Conservation (phyloP, 495 filamentous ascomycete genomes). For the Penicillium mononematosum region DNA sequence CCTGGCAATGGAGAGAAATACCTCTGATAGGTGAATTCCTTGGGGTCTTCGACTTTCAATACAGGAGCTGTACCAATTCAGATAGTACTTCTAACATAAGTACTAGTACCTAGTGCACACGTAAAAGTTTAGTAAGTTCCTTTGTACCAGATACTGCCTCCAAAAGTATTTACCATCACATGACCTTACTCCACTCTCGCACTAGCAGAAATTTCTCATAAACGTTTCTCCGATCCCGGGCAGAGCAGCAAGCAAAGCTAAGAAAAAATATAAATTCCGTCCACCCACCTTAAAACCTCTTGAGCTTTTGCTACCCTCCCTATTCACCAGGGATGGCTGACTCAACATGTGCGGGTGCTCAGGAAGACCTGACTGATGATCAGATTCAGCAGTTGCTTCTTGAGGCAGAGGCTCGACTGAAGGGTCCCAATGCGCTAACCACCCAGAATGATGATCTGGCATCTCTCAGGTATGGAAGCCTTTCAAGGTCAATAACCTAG, state of each 20-base stretch:
- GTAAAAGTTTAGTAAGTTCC: too few relatives aligned
- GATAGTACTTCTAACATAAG: not conserved
- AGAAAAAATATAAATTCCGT: constrained; percentile 30
- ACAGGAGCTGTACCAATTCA: not conserved
- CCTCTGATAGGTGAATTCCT: constrained; percentile 5
- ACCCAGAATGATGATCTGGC: constrained; percentile 12
- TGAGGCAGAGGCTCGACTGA: constrained; percentile 62
- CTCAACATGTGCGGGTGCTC: constrained; percentile 14
- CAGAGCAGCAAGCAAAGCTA: constrained; percentile 22
- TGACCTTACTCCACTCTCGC: constrained; percentile 7
- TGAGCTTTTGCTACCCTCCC: constrained; percentile 13
- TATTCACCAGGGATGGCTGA: constrained; percentile 26
- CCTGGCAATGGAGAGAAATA: not conserved
- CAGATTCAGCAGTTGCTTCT: constrained; percentile 61
- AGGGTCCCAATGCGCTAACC: constrained; percentile 19
- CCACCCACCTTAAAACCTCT: constrained; percentile 6
- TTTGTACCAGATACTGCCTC: not conserved
- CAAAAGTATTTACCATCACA: constrained; percentile 7
- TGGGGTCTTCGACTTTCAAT: not conserved
- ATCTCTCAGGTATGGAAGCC: constrained; percentile 22
- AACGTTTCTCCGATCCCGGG: constrained; percentile 28
- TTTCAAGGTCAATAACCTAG: not conserved
- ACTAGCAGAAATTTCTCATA: constrained; percentile 16
- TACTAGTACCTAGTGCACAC: not conserved
- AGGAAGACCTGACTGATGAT: constrained; percentile 46